Conservation (phyloP, 306 rosid genomes). For the Bauhinia variegata region DNA sequence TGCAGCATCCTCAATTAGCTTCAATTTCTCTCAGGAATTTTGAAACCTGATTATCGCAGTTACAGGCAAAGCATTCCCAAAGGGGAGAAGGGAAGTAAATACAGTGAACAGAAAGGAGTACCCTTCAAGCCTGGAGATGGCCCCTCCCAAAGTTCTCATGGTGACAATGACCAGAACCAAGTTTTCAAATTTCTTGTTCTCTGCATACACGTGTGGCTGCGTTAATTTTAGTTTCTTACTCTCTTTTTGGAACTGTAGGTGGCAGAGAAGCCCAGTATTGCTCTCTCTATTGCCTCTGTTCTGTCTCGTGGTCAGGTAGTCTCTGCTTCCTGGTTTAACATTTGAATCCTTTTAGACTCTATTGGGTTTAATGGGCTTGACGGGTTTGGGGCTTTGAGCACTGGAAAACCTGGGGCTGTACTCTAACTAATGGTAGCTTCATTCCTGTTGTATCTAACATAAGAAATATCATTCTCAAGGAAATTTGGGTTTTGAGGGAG, state of each 20-base stretch:
- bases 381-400: not conserved
- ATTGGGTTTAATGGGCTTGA: not conserved
- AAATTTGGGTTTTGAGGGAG: not conserved
- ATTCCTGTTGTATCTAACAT: not conserved
- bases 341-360: slow-evolving; percentile 13
- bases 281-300: slow-evolving; percentile 76
- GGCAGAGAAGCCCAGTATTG: slow-evolving; percentile 96
- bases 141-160: slow-evolving; percentile 58
- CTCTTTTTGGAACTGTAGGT: slow-evolving; percentile 52
- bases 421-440: not conserved
- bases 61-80: not conserved
- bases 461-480: not conserved
- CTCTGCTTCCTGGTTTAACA: not conserved
- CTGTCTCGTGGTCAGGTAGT: slow-evolving; percentile 78
- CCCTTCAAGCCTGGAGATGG: slow-evolving; percentile 34
- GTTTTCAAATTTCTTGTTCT: not conserved
- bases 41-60: not conserved
- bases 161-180: slow-evolving; percentile 22
- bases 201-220: not conserved
- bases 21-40: no score
- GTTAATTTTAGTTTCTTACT: slow-evolving; percentile 7
- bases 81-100: slow-evolving; percentile 3
- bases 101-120: not conserved
- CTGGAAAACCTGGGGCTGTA: not conserved
- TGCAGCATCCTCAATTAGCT: no score